These are phyloP conservation scores for Fraxinus angustifolia DNA, from an alignment of 305 asterid genomes.

Conservation along the genomic window DNA sequence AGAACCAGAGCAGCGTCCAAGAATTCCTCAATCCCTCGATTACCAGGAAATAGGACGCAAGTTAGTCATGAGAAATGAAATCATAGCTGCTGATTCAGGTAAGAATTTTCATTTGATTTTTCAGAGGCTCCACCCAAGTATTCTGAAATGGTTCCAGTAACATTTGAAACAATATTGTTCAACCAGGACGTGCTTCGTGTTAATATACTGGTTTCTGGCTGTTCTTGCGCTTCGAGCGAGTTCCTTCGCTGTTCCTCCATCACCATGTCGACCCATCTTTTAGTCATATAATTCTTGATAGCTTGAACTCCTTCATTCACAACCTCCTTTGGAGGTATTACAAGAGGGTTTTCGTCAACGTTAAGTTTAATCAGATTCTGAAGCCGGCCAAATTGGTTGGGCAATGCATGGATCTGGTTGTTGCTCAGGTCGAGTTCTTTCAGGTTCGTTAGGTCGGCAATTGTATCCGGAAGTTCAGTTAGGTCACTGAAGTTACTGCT, in stretches of 20 bases:
- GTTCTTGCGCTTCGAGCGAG: slow-evolving; percentile 36
- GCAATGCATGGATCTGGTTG: slow-evolving; percentile 84
- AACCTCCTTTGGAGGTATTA: slow-evolving; percentile 46
- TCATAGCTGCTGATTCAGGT: slow-evolving; percentile 67
- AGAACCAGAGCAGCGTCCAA: background rate
- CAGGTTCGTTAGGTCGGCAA: slow-evolving; percentile 66
- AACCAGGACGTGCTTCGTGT: slow-evolving; percentile 83
- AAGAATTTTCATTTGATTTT: slow-evolving; percentile 46
- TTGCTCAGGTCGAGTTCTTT: slow-evolving; percentile 89
- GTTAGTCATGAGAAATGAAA: slow-evolving; percentile 9
- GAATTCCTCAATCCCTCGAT: background rate
- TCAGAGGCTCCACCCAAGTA: slow-evolving; percentile 49
- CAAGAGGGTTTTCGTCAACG: slow-evolving; percentile 80
- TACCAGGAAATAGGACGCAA: background rate
- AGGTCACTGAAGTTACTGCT: slow-evolving; percentile 87
- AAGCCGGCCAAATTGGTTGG: slow-evolving; percentile 67
- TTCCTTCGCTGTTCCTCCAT: slow-evolving; percentile 51
- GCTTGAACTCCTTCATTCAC: slow-evolving; percentile 66
- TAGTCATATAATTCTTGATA: slow-evolving; percentile 29
- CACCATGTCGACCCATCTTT: slow-evolving; percentile 54
- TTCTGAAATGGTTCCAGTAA: slow-evolving; percentile 50
- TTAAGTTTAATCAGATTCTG: slow-evolving; percentile 58
- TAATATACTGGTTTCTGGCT: background rate
- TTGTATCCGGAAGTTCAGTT: slow-evolving; percentile 69
- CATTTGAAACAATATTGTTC: slow-evolving; percentile 48